Evolutionary conservation across 192 early-diverging fungal genomes (phyloP).

Genomic region (Rhizophlyctis rosea): DNA sequence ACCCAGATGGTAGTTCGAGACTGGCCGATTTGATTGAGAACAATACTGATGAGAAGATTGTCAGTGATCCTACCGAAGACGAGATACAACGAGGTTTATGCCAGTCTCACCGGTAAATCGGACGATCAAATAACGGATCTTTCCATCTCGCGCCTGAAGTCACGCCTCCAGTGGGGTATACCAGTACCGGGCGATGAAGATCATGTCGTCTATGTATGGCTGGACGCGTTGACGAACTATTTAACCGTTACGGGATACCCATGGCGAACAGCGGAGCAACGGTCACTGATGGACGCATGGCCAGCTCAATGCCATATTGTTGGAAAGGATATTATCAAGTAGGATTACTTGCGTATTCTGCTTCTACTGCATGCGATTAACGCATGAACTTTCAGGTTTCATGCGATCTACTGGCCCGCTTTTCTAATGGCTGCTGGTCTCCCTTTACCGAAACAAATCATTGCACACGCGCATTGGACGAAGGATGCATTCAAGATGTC

Average conservation of each 20-base stretch:
- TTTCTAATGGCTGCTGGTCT: constrained; percentile 87
- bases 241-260: constrained; percentile 84
- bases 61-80: constrained; percentile 65
- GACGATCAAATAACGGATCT: constrained; percentile 60
- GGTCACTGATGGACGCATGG: constrained; percentile 41
- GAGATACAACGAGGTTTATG: constrained; percentile 32
- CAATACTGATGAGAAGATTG: background rate
- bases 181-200: constrained; percentile 80
- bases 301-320: constrained; percentile 83
- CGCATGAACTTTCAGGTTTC: constrained; percentile 60
- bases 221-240: constrained; percentile 94
- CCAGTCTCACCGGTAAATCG: constrained; percentile 1
- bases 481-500: constrained; percentile 91
- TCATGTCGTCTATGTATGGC: constrained; percentile 96
- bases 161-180: constrained; percentile 85
- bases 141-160: constrained; percentile 78
- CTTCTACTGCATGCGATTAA: background rate
- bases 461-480: constrained; percentile 96
- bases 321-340: constrained; percentile 93
- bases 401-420: constrained; percentile 97
- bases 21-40: background rate
- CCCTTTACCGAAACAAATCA: constrained; percentile 71
- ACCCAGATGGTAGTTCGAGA: constrained; percentile 49
- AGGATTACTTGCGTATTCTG: background rate
- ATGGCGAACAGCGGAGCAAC: constrained; percentile 38